A percentile compares a stretch with the other conserved stretches of the same genome.
Conservation (phyloP, 345 rosid species). For the Salix exigua region DNA sequence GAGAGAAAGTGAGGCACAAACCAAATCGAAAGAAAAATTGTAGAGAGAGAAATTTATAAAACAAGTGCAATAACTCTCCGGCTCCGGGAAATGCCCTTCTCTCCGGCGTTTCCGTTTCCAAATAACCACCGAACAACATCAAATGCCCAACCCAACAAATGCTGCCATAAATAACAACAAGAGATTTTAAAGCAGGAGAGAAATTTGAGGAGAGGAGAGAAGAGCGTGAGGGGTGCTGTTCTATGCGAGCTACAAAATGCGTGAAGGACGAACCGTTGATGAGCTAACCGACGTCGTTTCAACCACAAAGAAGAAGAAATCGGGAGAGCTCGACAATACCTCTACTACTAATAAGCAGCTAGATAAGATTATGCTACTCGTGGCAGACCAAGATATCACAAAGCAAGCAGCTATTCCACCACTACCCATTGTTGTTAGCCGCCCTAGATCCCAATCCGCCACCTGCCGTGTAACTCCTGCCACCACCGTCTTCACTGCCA, state of each 20-base stretch:
- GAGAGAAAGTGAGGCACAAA: neutral
- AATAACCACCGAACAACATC: neutral
- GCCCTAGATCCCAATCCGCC: constrained; percentile 65
- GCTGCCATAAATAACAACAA: neutral
- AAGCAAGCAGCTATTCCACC: constrained; percentile 14
- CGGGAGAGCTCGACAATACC: neutral
- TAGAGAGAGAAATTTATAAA: neutral
- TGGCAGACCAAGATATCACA: neutral
- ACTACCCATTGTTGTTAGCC: constrained; percentile 29
- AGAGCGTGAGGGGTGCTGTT: neutral
- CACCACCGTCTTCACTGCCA: constrained; percentile 19
- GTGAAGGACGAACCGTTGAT: constrained; percentile 4
- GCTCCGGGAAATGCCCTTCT: neutral
- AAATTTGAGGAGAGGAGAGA: neutral
- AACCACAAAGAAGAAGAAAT: constrained; percentile 18
- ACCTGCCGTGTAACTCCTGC: constrained; percentile 74
- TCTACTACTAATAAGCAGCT: neutral
- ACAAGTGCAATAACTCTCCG: neutral
- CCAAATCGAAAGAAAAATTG: neutral
- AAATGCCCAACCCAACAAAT: neutral
- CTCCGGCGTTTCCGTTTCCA: constrained; percentile 4
- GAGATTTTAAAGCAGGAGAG: neutral
- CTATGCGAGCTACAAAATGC: constrained; percentile 16
- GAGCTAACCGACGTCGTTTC: constrained; percentile 12
- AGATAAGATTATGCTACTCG: constrained; percentile 9